phyloP scores from a whole-genome alignment of 2,329 filamentous ascomycete species.

The Meredithiella fracta region DNA sequence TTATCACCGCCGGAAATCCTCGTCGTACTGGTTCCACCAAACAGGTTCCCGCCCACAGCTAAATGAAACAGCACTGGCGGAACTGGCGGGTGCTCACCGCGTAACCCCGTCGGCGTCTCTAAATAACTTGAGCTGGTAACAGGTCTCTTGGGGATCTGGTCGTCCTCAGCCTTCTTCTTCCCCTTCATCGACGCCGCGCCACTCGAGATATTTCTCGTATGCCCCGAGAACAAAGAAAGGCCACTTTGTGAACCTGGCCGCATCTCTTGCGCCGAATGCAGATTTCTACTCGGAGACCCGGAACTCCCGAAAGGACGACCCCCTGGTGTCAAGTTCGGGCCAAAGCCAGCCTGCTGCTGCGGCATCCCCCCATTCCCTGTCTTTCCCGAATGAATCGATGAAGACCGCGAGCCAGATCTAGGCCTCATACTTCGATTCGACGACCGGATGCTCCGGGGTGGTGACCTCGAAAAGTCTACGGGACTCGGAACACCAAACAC shows the following conservation, averaged over 20 bases:
- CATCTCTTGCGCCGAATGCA: constrained; percentile 13
- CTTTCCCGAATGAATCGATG: constrained; percentile 13
- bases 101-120: constrained; percentile 2
- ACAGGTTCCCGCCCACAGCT: neutral
- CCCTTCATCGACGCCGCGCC: neutral
- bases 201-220: constrained; percentile 7
- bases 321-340: constrained; percentile 8
- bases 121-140: constrained; percentile 21
- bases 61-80: neutral
- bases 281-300: constrained; percentile 3
- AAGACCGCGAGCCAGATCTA: constrained; percentile 9
- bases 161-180: constrained; percentile 13
- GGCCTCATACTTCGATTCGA: constrained; percentile 26
- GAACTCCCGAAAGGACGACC: neutral
- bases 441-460: constrained; percentile 35
- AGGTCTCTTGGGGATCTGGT: constrained; percentile 17
- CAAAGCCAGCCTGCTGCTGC: constrained; percentile 2
- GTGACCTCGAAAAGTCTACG: constrained; percentile 42
- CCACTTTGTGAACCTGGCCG: constrained; percentile 6
- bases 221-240: constrained; percentile 8
- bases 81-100: neutral
- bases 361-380: constrained; percentile 1
- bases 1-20: constrained; percentile 18
- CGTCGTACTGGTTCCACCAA: constrained; percentile 14
- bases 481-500: constrained; percentile 30